Evolutionary conservation across 495 filamentous ascomycete species (phyloP).

Genomic region (Durotheca rogersii): DNA sequence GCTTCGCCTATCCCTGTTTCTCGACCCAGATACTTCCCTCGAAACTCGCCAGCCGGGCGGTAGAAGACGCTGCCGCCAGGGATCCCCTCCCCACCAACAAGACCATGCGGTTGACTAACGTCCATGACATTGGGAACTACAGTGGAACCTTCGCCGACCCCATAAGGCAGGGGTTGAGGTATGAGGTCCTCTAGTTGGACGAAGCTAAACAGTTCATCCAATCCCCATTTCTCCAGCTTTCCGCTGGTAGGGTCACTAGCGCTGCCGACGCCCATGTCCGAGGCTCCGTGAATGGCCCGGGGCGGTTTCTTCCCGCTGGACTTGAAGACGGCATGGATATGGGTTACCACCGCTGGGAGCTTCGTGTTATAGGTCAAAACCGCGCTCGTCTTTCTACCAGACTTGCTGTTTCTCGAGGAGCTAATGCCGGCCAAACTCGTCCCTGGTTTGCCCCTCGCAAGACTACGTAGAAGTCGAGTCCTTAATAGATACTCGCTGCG

Average conservation of each 20-base stretch:
- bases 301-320: slow-evolving; percentile 67
- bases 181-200: slow-evolving; percentile 74
- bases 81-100: slow-evolving; percentile 81
- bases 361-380: slow-evolving; percentile 79
- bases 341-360: slow-evolving; percentile 68
- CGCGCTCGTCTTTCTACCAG: slow-evolving; percentile 55
- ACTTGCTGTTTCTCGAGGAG: slow-evolving; percentile 46
- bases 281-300: slow-evolving; percentile 76
- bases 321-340: slow-evolving; percentile 71
- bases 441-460: slow-evolving; percentile 68
- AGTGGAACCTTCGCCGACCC: slow-evolving; percentile 71
- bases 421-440: slow-evolving; percentile 44
- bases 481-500: slow-evolving; percentile 87
- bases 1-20: slow-evolving; percentile 47
- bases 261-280: slow-evolving; percentile 70
- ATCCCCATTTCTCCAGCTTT: slow-evolving; percentile 82
- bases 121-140: slow-evolving; percentile 84
- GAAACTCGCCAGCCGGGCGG: slow-evolving; percentile 69
- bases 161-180: slow-evolving; percentile 72
- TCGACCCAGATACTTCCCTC: slow-evolving; percentile 69
- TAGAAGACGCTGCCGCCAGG: slow-evolving; percentile 78
- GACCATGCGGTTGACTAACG: slow-evolving; percentile 78
- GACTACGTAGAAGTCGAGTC: slow-evolving; percentile 77
- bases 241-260: slow-evolving; percentile 72
- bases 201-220: slow-evolving; percentile 71